Evolutionary conservation across 805 yeast genomes (phyloP).

Genomic region (Starmerella vaccinii): DNA sequence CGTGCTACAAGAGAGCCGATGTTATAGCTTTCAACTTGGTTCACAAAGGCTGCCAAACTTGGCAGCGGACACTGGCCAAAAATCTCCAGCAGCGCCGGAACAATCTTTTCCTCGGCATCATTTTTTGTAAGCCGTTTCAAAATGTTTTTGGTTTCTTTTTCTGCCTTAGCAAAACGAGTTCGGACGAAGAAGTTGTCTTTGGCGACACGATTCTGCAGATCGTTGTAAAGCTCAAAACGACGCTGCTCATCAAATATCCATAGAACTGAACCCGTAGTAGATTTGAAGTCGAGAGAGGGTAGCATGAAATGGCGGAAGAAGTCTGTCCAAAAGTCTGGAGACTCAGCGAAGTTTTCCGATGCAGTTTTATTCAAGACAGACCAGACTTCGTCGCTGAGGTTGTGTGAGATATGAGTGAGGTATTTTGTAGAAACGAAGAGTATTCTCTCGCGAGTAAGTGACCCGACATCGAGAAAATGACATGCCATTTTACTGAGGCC

Average conservation of each 20-base stretch:
- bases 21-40: slow-evolving; percentile 23
- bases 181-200: slow-evolving; percentile 13
- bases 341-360: background rate
- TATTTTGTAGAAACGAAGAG: background rate
- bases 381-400: slow-evolving; percentile 13
- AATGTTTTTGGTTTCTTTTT: slow-evolving; percentile 18
- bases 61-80: slow-evolving; percentile 20
- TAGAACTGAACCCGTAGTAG: background rate
- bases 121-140: slow-evolving; percentile 18
- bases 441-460: background rate
- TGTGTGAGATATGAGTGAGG: slow-evolving; percentile 4
- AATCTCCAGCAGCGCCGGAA: slow-evolving; percentile 16
- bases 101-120: slow-evolving; percentile 15
- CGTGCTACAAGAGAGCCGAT: slow-evolving; percentile 20
- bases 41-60: slow-evolving; percentile 15
- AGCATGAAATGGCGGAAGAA: slow-evolving; percentile 16
- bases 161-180: slow-evolving; percentile 14
- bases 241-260: background rate
- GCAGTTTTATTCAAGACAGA: background rate
- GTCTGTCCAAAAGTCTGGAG: background rate
- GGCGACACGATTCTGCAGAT: slow-evolving; percentile 13
- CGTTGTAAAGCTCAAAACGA: slow-evolving; percentile 17
- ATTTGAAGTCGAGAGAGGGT: slow-evolving; percentile 17
- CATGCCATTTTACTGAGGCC: slow-evolving; percentile 5
- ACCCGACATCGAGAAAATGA: background rate